These are phyloP conservation scores for Pueraria montana DNA, from an alignment of 306 rosid genomes.

Conservation along the genomic window DNA sequence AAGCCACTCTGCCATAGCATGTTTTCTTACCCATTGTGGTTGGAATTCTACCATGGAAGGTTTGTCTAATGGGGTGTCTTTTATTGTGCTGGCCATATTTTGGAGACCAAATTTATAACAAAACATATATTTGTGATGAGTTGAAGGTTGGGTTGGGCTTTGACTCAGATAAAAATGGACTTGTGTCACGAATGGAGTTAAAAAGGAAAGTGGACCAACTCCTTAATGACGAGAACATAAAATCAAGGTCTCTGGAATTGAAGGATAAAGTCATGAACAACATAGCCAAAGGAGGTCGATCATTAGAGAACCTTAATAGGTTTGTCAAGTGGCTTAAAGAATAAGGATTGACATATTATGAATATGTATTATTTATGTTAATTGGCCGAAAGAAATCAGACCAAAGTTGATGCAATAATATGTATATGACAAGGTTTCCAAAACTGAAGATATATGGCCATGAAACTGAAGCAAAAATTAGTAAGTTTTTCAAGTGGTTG, in stretches of 20 bases:
- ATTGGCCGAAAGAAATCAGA: conserved; percentile 43
- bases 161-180: conserved; percentile 49
- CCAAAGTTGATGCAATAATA: conserved; percentile 45
- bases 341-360: conserved; percentile 28
- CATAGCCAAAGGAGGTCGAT: conserved; percentile 40
- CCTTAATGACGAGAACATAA: conserved; percentile 43
- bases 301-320: conserved; percentile 42
- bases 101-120: conserved; percentile 50
- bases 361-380: not conserved
- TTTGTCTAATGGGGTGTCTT: conserved; percentile 57
- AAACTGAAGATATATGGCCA: too few species aligned
- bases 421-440: too few species aligned
- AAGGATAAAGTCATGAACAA: conserved; percentile 20
- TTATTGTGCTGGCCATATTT: conserved; percentile 68
- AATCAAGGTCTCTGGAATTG: conserved; percentile 41
- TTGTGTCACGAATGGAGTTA: conserved; percentile 46
- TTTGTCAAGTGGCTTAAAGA: conserved; percentile 57
- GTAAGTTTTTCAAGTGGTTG: too few species aligned
- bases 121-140: conserved; percentile 52
- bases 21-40: conserved; percentile 65
- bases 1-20: conserved; percentile 54
- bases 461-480: too few species aligned
- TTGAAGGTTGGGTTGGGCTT: conserved; percentile 61
- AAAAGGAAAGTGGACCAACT: conserved; percentile 54
- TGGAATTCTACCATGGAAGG: conserved; percentile 67